phyloP scores from a whole-genome alignment of 495 filamentous ascomycete genomes.

The Evernia prunastri region DNA sequence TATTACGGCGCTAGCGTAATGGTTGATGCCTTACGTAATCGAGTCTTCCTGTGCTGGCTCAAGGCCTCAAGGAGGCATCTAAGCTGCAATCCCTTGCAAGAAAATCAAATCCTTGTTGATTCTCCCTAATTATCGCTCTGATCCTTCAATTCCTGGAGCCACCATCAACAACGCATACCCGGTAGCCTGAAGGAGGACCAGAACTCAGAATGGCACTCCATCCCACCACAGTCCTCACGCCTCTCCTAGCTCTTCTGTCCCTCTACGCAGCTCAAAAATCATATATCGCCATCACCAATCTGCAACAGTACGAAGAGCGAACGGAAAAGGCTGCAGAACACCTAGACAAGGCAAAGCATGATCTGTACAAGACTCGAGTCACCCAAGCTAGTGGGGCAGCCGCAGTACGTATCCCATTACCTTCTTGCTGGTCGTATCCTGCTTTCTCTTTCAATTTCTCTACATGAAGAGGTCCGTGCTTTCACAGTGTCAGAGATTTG shows the following conservation, averaged over 20 bases:
- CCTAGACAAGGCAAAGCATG: constrained; percentile 33
- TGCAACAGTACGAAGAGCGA: constrained; percentile 38
- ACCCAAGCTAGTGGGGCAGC: constrained; percentile 36
- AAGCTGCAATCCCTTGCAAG: too few relatives aligned
- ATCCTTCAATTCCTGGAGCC: too few relatives aligned
- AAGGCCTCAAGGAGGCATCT: too few relatives aligned
- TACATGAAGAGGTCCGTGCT: neutral
- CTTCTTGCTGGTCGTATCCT: neutral
- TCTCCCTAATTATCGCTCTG: too few relatives aligned
- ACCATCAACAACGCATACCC: too few relatives aligned
- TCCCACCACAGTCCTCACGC: neutral
- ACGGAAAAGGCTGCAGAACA: constrained; percentile 38
- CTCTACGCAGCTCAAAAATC: constrained; percentile 29
- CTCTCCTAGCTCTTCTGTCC: constrained; percentile 11
- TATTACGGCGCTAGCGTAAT: neutral
- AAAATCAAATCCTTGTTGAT: too few relatives aligned
- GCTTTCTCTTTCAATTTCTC: neutral
- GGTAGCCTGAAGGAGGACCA: too few relatives aligned
- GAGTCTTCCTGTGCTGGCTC: too few relatives aligned
- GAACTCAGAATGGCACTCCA: neutral
- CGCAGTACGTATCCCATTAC: constrained; percentile 12
- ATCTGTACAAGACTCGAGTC: constrained; percentile 37
- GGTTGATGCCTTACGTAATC: neutral
- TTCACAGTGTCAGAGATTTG: neutral
- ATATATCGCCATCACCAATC: constrained; percentile 38